Conservation (phyloP, 2,329 filamentous ascomycete species). For the Pseudomassariella vexata region DNA sequence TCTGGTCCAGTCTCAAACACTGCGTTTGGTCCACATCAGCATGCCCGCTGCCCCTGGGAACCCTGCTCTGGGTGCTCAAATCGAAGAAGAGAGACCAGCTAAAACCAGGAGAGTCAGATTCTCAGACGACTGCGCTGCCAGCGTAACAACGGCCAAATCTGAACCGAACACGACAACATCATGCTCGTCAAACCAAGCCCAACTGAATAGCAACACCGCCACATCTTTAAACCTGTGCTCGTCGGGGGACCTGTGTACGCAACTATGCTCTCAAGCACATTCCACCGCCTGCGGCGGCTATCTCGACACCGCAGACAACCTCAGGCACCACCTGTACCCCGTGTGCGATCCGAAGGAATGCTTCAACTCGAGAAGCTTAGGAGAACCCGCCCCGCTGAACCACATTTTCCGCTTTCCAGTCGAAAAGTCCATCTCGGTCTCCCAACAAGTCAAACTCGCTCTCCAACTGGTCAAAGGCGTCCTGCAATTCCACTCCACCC, state of each 20-base stretch:
- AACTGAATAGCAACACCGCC: too few species aligned
- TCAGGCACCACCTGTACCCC: conserved; percentile 7
- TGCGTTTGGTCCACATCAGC: conserved; percentile 4
- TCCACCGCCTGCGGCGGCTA: conserved; percentile 3
- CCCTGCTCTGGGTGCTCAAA: too few species aligned
- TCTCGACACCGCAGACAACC: conserved; percentile 6
- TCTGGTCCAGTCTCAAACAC: conserved; percentile 7
- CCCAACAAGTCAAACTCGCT: conserved; percentile 8
- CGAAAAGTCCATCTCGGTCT: conserved; percentile 7
- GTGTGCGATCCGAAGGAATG: conserved; percentile 8
- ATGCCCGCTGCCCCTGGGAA: too few species aligned
- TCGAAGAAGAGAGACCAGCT: background rate
- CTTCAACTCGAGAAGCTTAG: conserved; percentile 3
- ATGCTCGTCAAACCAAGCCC: too few species aligned
- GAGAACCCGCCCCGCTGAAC: conserved; percentile 4
- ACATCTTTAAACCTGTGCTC: conserved; percentile 3
- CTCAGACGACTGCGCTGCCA: conserved; percentile 1
- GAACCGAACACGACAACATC: too few species aligned
- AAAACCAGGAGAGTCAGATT: conserved; percentile 5
- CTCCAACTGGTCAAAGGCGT: conserved; percentile 8
- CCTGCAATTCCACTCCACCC: conserved; percentile 12
- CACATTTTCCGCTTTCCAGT: conserved; percentile 17
- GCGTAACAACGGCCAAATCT: background rate
- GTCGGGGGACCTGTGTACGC: conserved; percentile 4
- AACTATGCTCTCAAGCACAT: conserved; percentile 4